Evolutionary conservation across 257 asterid species (phyloP), one percentile per base, ranked within the genome.

Genomic region (Capsicum baccatum): DNA sequence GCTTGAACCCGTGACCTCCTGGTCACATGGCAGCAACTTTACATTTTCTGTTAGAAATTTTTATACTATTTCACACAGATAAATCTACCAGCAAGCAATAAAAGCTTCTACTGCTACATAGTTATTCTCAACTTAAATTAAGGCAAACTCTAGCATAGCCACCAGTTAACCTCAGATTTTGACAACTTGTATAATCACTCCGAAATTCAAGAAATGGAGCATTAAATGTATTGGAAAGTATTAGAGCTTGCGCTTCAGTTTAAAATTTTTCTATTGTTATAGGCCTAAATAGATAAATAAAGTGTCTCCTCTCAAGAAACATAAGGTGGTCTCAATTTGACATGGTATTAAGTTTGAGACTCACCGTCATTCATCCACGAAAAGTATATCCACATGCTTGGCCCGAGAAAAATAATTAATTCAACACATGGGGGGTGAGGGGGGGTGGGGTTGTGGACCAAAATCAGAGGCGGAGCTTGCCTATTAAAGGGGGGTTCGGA

Each of bases 241-340:
- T 56, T 35, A 67, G 19, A 67, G 74, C 50, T 35, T 67, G 74
- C 74, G 37, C 21, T 67, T 35, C 50, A 67, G 50, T 67, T 67
- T 0, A 12, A 67, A 35, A 3, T 14, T 67, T 35, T 50, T 67
- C 33, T 35, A 67, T 2, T 67, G 50, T 67, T 35, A 67, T 35
- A 19, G 50, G 19, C 74, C 19, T 67, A 67, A 35, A 37, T 14
- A 67, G 21, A 35, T 14, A 67, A 67, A 67, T 13, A 6, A 67
- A 35, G 74, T 67, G 19, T 35, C 74, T 37, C 48, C 21, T 67
- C 50, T 56, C 62, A 14, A 14, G 15, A 1, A 56, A 17, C 62
- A 14, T 56, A 56, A 56, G 62, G 2, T 14, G 19, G 62, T 56
- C 9, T 5, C 19, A 56, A 56, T 15, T 56, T 8, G 7, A 15